Evolutionary conservation across 805 yeast species (phyloP), one percentile per base, ranked within the genome.

Genomic region (Wickerhamomyces alni): DNA sequence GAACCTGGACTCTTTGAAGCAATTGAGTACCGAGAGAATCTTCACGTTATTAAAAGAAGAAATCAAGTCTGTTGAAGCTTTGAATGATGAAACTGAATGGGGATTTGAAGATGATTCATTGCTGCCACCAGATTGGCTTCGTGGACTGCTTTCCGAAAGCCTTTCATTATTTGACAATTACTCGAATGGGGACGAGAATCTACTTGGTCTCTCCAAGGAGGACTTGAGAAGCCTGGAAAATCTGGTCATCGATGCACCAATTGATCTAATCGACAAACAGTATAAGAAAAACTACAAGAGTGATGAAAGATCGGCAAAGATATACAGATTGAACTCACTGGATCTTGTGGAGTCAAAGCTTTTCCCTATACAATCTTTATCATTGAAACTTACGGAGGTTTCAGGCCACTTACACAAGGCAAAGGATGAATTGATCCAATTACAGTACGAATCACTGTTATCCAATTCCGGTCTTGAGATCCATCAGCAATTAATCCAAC

Each of bases 51-150:
- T 74, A 24, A 65, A 67, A 10, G 57, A 61, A n/a, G 66, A 63
- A 36, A 51, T 69, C 27, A 31, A 49, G 8, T 22, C 36, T n/a
- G 45, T 57, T 15, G 43, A 42, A 12, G 41, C 36, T 22, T 44
- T 40, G 31, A 44, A 47, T 18, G 60, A 61, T 29, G 50, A 48
- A 6, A 43, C 47, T 17, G 62, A 65, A 15, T 46, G 61, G 54
- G 62, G 52, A 13, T 44, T 70, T 15, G 57, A 56, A 33, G 55
- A 65, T 37, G 71, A 70, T 22, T 86, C 86, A 44, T 63, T 85
- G 17, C 75, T 81, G 44, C 80, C 95, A 5, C 96, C 97, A 0
- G 94, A 85, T 43, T 89, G 94, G 88, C 62, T 85, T 17, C 65
- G 74, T 36, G 81, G 76, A n/a, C 78, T 81, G 48, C 70, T 82